phyloP scores from a whole-genome alignment of 1,284 basidiomycete genomes.

The Tylopilus sp. region DNA sequence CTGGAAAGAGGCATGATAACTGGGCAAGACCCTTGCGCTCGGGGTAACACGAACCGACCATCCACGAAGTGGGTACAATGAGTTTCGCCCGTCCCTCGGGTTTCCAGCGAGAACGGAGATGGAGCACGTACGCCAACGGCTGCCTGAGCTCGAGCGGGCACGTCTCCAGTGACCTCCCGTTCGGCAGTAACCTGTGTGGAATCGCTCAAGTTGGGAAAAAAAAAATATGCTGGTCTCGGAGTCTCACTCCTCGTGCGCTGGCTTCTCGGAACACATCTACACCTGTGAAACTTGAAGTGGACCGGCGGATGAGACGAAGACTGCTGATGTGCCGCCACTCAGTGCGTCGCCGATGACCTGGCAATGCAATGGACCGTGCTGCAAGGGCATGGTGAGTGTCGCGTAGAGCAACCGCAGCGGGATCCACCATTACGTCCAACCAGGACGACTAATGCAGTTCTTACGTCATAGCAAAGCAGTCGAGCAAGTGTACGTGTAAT shows the following conservation, averaged over 20 bases:
- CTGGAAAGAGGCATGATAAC: conserved; percentile 6
- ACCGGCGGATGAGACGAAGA: neutral
- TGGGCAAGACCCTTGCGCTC: neutral
- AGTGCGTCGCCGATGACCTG: neutral
- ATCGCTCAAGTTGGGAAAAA: conserved; percentile 2
- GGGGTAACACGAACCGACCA: conserved; percentile 14
- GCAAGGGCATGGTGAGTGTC: neutral
- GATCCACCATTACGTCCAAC: conserved; percentile 16
- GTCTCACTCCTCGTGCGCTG: conserved; percentile 11
- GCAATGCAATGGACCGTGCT: neutral
- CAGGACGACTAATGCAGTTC: conserved; percentile 3
- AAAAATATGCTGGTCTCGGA: neutral
- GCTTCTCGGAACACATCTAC: conserved; percentile 11
- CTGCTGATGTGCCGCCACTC: neutral
- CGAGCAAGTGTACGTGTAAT: neutral
- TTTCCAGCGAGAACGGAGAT: conserved; percentile 24
- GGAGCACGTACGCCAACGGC: conserved; percentile 20
- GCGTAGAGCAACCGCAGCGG: neutral
- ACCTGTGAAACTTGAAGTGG: neutral
- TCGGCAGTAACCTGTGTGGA: conserved; percentile 9
- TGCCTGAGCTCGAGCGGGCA: conserved; percentile 17
- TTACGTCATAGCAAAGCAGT: conserved; percentile 11
- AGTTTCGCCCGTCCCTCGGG: conserved; percentile 19
- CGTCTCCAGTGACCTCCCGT: conserved; percentile 11
- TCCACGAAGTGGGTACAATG: conserved; percentile 25